Evolutionary conservation across 495 filamentous ascomycete genomes (phyloP).

Genomic region (Bryoglossum gracile): DNA sequence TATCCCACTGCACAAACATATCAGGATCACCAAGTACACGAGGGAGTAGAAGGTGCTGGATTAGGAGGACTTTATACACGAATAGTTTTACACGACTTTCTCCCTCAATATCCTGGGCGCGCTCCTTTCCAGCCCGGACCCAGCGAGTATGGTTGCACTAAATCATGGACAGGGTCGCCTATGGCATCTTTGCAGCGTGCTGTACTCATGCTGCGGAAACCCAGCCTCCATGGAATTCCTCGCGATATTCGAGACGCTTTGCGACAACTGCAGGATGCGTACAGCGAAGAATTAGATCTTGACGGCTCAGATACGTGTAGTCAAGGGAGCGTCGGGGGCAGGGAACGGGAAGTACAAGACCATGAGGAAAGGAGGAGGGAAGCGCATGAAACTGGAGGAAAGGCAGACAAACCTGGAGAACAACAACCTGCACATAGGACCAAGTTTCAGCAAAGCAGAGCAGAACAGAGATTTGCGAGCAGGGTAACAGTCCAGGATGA

Average conservation of each 20-base stretch:
- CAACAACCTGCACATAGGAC: not conserved
- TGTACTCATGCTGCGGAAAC: constrained; percentile 15
- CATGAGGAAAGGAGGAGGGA: constrained; percentile 4
- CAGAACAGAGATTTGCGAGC: constrained; percentile 10
- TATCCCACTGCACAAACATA: constrained; percentile 18
- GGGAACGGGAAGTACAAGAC: constrained; percentile 1
- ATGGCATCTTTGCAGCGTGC: constrained; percentile 13
- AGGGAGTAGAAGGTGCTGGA: constrained; percentile 13
- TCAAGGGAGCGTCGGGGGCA: constrained; percentile 4
- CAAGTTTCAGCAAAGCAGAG: not conserved
- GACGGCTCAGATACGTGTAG: constrained; percentile 15
- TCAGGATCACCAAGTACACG: constrained; percentile 14
- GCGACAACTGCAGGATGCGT: constrained; percentile 12
- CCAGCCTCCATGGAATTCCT: constrained; percentile 12
- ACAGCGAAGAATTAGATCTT: constrained; percentile 17
- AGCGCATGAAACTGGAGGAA: constrained; percentile 5
- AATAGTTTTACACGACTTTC: constrained; percentile 9
- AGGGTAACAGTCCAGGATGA: constrained; percentile 10
- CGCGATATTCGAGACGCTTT: constrained; percentile 11
- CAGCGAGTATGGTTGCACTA: constrained; percentile 9
- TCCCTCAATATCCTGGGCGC: constrained; percentile 15
- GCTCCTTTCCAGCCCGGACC: constrained; percentile 11
- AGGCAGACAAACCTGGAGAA: no score
- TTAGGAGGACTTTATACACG: constrained; percentile 11
- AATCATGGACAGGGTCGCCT: constrained; percentile 11